phyloP scores from a whole-genome alignment of 176 grass and related monocot genomes.

The Dendrocalamus sinicus region DNA sequence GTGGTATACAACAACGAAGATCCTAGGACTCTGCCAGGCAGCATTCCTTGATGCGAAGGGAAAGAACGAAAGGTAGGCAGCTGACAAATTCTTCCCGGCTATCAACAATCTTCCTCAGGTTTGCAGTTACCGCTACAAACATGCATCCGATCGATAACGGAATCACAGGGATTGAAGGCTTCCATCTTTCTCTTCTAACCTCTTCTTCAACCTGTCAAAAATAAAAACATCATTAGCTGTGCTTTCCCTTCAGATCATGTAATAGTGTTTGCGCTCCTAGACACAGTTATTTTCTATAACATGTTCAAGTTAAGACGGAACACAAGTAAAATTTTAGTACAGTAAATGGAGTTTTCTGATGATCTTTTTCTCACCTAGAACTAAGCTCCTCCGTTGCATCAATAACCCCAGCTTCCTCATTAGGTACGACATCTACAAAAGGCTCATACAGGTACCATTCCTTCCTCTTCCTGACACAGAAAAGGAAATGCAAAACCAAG shows the following conservation, averaged over 20 bases:
- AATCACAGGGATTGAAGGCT: constrained; percentile 39
- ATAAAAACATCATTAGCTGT: not conserved
- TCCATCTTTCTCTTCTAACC: constrained; percentile 50
- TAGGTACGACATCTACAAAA: constrained; percentile 72
- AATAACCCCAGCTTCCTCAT: constrained; percentile 59
- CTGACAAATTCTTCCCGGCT: not conserved
- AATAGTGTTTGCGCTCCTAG: not conserved
- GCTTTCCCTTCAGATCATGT: not conserved
- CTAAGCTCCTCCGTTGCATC: constrained; percentile 60
- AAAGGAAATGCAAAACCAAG: constrained; percentile 21
- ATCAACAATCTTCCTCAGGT: constrained; percentile 1
- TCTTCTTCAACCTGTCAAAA: constrained; percentile 54
- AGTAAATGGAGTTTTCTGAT: not conserved
- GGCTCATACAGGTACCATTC: constrained; percentile 92
- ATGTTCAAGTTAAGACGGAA: not conserved
- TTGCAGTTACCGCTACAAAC: not conserved
- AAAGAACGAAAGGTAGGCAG: not conserved
- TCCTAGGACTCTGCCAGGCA: not conserved
- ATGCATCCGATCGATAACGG: not conserved
- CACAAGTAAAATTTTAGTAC: not conserved
- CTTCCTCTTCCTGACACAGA: constrained; percentile 78
- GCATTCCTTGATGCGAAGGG: not conserved
- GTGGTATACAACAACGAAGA: not conserved
- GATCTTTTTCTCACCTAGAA: constrained; percentile 53
- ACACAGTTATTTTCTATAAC: not conserved